Base-by-base conservation (phyloP, 75 land plant genomes). In the Cupressus sempervirens region DNA sequence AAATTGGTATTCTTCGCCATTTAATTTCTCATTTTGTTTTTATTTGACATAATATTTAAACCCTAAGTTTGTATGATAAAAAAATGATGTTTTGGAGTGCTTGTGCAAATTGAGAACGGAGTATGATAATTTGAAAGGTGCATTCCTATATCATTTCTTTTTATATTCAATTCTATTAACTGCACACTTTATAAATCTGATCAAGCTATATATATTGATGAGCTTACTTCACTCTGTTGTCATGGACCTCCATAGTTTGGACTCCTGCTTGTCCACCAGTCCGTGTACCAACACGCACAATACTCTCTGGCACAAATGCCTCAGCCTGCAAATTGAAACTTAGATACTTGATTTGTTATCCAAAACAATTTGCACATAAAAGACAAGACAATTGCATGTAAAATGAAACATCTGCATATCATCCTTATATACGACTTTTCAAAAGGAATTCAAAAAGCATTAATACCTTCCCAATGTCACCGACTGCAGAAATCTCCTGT, bases 401-500 rank as follows among this genome's bases (percentile, higher is more conserved):
- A 52, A 62, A 62, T 62, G 58, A 20, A 62, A 35, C 23, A 83
- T 34, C 76, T 12, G n/a, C 26, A 6, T 45, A n/a, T 34, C 35
- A 32, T 82, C 83, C 68, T 82, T 82, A 35, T 82, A 2, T 18
- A 82, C 0, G 41, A 85, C 35, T 45, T n/a, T 81, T 34, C 46
- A 85, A 46, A 45, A 14, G 8, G 65, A 62, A 20, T 32, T 38
- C 7, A 76, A 76, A 36, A 76, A 40, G 45, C 32, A 82, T 5
- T 68, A 9, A 83, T 86, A 95, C 99, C 98, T 98, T 98, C 29
- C 98, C 99, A 86, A 82, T 87, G 84, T 98, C 91, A 83, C 99
- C 97, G n/a, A 94, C 98, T 81, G 96, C 99, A 82, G 93, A 95
- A 75, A 98, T 96, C 88, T 96, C 99, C 85, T 98, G 99, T 88